Evolutionary conservation across 495 filamentous ascomycete genomes (phyloP).

Genomic region (Pseudotulostoma volvatum): DNA sequence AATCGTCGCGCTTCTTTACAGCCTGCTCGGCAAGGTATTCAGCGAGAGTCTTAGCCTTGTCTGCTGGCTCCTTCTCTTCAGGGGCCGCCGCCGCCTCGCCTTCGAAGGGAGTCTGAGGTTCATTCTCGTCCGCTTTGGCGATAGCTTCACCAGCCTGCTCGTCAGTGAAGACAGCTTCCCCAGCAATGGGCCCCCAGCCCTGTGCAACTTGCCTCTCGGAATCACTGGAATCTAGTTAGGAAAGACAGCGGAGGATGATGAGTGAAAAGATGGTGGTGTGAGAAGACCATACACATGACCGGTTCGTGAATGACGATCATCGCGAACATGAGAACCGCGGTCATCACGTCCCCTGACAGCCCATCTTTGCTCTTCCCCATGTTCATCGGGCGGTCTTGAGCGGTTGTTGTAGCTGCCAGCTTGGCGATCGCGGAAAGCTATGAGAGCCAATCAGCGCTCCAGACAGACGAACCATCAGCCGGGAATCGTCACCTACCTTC

Average conservation of each 20-base stretch:
- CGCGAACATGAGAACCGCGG: slow-evolving; percentile 41
- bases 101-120: slow-evolving; percentile 29
- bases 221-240: slow-evolving; percentile 35
- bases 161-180: slow-evolving; percentile 66
- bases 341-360: slow-evolving; percentile 37
- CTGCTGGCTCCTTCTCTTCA: slow-evolving; percentile 48
- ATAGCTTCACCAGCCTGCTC: slow-evolving; percentile 78
- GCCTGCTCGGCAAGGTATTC: slow-evolving; percentile 81
- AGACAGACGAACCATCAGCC: slow-evolving; percentile 6
- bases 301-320: slow-evolving; percentile 71
- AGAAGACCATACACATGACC: slow-evolving; percentile 43
- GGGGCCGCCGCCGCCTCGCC: slow-evolving; percentile 9
- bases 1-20: slow-evolving; percentile 58
- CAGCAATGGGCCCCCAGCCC: slow-evolving; percentile 74
- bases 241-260: background rate
- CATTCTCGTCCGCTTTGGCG: slow-evolving; percentile 65
- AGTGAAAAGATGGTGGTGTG: slow-evolving; percentile 2
- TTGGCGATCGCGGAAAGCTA: slow-evolving; percentile 84
- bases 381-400: slow-evolving; percentile 63
- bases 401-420: slow-evolving; percentile 74
- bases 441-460: slow-evolving; percentile 5
- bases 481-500: slow-evolving; percentile 75
- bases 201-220: slow-evolving; percentile 84
- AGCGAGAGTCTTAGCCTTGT: slow-evolving; percentile 72
- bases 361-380: slow-evolving; percentile 34